Conservation (phyloP, 1,284 basidiomycete species). For the Fomes fomentarius region DNA sequence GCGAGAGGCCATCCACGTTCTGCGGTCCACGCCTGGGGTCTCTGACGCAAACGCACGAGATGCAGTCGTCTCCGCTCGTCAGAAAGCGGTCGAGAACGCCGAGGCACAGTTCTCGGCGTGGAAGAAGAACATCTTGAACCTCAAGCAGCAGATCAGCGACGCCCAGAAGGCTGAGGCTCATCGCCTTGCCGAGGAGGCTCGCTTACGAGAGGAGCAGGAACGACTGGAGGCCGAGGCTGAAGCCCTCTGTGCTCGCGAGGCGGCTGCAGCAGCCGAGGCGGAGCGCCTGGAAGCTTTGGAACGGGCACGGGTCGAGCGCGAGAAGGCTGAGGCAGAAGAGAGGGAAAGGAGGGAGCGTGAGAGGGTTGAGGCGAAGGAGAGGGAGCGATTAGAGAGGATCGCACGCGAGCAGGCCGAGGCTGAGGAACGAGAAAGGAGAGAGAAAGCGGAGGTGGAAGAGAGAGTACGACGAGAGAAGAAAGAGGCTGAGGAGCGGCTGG, state of each 20-base stretch:
- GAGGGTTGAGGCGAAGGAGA: conserved; percentile 30
- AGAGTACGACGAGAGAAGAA: conserved; percentile 4
- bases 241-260: conserved; percentile 20
- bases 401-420: conserved; percentile 28
- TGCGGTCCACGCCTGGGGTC: conserved; percentile 48
- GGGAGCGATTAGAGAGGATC: conserved; percentile 25
- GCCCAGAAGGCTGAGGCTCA: conserved; percentile 36
- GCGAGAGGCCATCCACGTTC: conserved; percentile 51
- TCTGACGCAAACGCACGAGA: conserved; percentile 46
- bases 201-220: conserved; percentile 36
- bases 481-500: conserved; percentile 24
- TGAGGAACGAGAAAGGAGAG: conserved; percentile 20
- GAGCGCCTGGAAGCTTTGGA: conserved; percentile 25
- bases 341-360: conserved; percentile 36
- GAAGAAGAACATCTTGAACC: conserved; percentile 44
- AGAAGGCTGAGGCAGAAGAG: conserved; percentile 33
- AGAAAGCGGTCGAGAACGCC: conserved; percentile 49
- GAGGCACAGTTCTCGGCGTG: conserved; percentile 53
- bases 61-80: conserved; percentile 48
- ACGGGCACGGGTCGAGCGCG: conserved; percentile 28
- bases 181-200: conserved; percentile 34
- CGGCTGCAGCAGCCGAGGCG: conserved; percentile 25
- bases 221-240: conserved; percentile 38
- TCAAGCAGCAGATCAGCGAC: conserved; percentile 38
- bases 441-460: conserved; percentile 23